Percentiles rank a stretch among this genome's conserved stretches.
These are phyloP conservation scores for Sphaceloma murrayae DNA, from an alignment of 2,329 filamentous ascomycete genomes.

Conservation along the genomic window DNA sequence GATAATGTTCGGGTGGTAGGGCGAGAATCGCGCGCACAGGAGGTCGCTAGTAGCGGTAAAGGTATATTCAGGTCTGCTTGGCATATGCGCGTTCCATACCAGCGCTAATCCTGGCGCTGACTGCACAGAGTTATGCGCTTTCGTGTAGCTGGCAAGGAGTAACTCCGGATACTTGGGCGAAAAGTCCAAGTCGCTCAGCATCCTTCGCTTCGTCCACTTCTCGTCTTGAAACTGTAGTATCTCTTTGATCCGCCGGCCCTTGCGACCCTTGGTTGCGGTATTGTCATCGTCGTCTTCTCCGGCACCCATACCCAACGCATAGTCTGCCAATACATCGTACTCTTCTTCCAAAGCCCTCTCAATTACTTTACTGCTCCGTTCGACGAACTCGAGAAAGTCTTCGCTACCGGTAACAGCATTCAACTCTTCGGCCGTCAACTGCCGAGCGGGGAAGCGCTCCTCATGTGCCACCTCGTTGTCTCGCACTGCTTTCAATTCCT, in stretches of 20 bases:
- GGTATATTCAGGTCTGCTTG: slow-evolving; percentile 88
- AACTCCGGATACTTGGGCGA: slow-evolving; percentile 90
- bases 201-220: slow-evolving; percentile 92
- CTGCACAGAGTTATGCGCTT: slow-evolving; percentile 57
- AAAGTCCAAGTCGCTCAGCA: slow-evolving; percentile 92
- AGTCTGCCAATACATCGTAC: slow-evolving; percentile 92
- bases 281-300: slow-evolving; percentile 71
- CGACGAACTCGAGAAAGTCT: slow-evolving; percentile 91
- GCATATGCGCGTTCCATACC: slow-evolving; percentile 94
- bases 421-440: slow-evolving; percentile 74
- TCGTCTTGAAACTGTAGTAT: slow-evolving; percentile 90
- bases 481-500: slow-evolving; percentile 70
- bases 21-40: slow-evolving; percentile 92
- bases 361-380: slow-evolving; percentile 92
- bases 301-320: slow-evolving; percentile 65
- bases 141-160: slow-evolving; percentile 88
- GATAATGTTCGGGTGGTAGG: slow-evolving; percentile 92
- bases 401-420: slow-evolving; percentile 83
- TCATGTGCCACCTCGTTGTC: slow-evolving; percentile 39
- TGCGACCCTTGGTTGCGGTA: slow-evolving; percentile 60
- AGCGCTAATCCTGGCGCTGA: slow-evolving; percentile 88
- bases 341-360: slow-evolving; percentile 91
- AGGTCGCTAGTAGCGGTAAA: slow-evolving; percentile 96
- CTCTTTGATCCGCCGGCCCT: slow-evolving; percentile 70
- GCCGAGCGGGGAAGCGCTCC: slow-evolving; percentile 63